phyloP scores from a whole-genome alignment of 768 basidiomycete genomes.

The Suillus occidentalis region DNA sequence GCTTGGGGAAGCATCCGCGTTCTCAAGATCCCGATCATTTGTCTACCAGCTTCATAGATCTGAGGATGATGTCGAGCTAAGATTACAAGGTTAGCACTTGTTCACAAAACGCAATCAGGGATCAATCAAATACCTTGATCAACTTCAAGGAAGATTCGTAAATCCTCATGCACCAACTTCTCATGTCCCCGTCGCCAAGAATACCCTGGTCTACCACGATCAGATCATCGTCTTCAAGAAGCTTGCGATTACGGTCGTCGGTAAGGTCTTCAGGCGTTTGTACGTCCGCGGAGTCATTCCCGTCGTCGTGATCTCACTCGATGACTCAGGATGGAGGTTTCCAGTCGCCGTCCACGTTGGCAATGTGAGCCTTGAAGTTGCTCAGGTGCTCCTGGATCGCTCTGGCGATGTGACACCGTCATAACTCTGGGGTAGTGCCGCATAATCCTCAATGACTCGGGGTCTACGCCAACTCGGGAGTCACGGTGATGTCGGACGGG shows the following conservation, averaged over 20 bases:
- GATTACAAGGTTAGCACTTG: constrained; percentile 1
- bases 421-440: constrained; percentile 63
- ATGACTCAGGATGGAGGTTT: constrained; percentile 16
- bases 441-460: constrained; percentile 92
- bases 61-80: constrained; percentile 94
- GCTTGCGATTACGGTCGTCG: constrained; percentile 26
- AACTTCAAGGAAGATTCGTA: constrained; percentile 90
- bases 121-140: constrained; percentile 67
- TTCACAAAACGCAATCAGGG: constrained; percentile 10
- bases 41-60: constrained; percentile 92
- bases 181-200: constrained; percentile 57
- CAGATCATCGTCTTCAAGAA: constrained; percentile 26
- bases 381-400: constrained; percentile 86
- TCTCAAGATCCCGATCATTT: constrained; percentile 96
- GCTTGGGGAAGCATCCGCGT: constrained; percentile 81
- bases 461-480: constrained; percentile 77
- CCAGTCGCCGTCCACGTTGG: constrained; percentile 50
- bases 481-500: no score
- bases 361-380: constrained; percentile 72
- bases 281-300: constrained; percentile 21
- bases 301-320: constrained; percentile 23
- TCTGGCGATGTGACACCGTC: constrained; percentile 69
- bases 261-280: constrained; percentile 3
- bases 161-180: constrained; percentile 71
- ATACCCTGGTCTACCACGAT: constrained; percentile 35